Evolutionary conservation across 2,329 filamentous ascomycete genomes (phyloP), one percentile per base, ranked within the genome.

Genomic region (Magnaporthiopsis rhizophila): DNA sequence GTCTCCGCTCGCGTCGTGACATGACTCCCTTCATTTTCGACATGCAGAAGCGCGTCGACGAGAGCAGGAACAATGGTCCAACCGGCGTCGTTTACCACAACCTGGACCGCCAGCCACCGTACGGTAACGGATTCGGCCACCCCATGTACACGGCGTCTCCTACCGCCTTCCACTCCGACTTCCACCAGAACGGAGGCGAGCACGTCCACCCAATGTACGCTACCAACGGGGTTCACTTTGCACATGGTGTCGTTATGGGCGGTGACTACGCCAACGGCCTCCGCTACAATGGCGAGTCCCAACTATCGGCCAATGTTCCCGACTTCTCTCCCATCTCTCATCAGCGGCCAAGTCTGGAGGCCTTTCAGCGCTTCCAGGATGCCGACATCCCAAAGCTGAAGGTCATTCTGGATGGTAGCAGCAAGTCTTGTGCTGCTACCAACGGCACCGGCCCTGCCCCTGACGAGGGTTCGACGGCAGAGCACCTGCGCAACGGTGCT

Each of bases 1-100:
- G 92, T 58, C 75, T 98, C 59, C 89, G 95, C 62, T 85, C 86
- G 66, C 84, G 85, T 32, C 83, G 91, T 26, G 87, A 86, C 32
- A 97, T 92, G 91, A 82, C 89, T 69, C 86, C 88, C 68, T 98
- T 91, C 81, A 84, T 97, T 26, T 77, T 96, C 65, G 83, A 85
- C 2, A 81, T 87, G 72, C 83, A 87, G 15, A 85, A 91, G 67
- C 88, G 94, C 67, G 86, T 92, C 69, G 81, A 86, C 58, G 82
- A 85, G 26, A 91, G 90, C 56, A 90, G 89, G 72, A 90, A 89
- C 70, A 84, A 89, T 24, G 92, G 92, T 3, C 84, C 83, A 36
- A 73, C 74, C 58, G 78, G 75, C 57, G 75, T 72, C 66, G 72
- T 71, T 63, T 72, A 73, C 59, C 70, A 69, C 65, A 68, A 69